These are phyloP conservation scores for Thielaviopsis cerberus DNA, from an alignment of 2,329 filamentous ascomycete species.

Conservation along the genomic window DNA sequence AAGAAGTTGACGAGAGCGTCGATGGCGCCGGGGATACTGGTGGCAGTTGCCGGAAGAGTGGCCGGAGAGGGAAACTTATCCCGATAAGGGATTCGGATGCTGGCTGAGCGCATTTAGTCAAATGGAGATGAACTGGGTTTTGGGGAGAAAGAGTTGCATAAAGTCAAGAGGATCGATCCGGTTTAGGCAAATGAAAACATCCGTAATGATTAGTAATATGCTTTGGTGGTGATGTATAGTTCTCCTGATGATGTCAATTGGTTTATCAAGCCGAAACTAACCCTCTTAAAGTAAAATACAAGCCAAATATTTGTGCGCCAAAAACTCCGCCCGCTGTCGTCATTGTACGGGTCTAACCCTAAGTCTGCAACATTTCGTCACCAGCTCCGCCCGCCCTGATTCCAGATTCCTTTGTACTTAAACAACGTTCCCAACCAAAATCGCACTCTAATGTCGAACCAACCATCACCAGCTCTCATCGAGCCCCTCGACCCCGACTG, in stretches of 20 bases:
- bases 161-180: too few species aligned
- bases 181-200: too few species aligned
- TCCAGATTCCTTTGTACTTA: background rate
- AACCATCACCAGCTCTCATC: conserved; percentile 3
- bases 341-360: background rate
- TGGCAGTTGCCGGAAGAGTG: conserved; percentile 55
- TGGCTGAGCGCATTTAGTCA: conserved; percentile 41
- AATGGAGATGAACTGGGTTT: background rate
- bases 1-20: conserved; percentile 64
- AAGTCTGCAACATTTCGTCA: background rate
- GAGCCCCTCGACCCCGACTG: conserved; percentile 27
- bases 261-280: too few species aligned
- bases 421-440: background rate
- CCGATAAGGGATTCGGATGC: conserved; percentile 83
- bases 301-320: background rate
- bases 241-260: background rate
- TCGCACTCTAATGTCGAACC: background rate
- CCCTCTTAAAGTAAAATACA: too few species aligned
- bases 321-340: background rate
- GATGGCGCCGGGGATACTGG: conserved; percentile 52
- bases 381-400: background rate
- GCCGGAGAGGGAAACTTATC: conserved; percentile 57
- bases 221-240: too few species aligned
- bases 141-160: background rate
- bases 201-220: too few species aligned